These are phyloP conservation scores for Penicillium sp. DNA, from an alignment of 2,329 filamentous ascomycete genomes.

Conservation along the genomic window DNA sequence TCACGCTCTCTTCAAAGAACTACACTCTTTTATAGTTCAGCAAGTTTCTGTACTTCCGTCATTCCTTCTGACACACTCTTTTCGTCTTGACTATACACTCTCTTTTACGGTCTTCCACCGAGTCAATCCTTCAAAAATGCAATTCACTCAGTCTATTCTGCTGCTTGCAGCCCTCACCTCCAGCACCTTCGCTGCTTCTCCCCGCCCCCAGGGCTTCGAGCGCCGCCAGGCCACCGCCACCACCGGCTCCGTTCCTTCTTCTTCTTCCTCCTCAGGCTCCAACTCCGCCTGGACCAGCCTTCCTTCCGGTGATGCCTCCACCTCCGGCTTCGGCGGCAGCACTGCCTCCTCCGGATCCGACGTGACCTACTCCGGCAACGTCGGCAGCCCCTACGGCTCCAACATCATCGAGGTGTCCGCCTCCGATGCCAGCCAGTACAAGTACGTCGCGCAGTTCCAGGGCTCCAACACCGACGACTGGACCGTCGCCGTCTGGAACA, in stretches of 20 bases:
- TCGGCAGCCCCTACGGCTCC: slow-evolving; percentile 40
- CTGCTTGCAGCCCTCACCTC: slow-evolving; percentile 33
- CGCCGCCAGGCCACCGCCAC: slow-evolving; percentile 21
- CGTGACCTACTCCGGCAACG: slow-evolving; percentile 38
- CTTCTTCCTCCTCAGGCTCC: slow-evolving; percentile 4
- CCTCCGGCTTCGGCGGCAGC: slow-evolving; percentile 33
- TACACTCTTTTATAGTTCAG: slow-evolving; percentile 13
- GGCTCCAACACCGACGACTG: slow-evolving; percentile 33
- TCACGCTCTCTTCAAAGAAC: slow-evolving; percentile 13
- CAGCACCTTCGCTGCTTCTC: slow-evolving; percentile 15
- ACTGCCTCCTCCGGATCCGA: slow-evolving; percentile 22
- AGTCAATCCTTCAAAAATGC: slow-evolving; percentile 25
- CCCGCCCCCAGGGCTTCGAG: slow-evolving; percentile 18
- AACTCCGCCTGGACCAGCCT: slow-evolving; percentile 17
- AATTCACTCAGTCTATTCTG: slow-evolving; percentile 33
- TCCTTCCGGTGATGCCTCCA: slow-evolving; percentile 24
- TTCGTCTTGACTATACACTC: not conserved
- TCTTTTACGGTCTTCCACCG: not conserved
- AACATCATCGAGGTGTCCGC: slow-evolving; percentile 40
- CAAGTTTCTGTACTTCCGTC: slow-evolving; percentile 15
- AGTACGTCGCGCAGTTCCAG: slow-evolving; percentile 36
- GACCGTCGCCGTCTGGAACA: slow-evolving; percentile 41
- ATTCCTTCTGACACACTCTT: slow-evolving; percentile 11
- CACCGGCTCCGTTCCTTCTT: not conserved
- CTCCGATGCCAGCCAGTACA: slow-evolving; percentile 30